Base-by-base conservation (phyloP, 2,329 filamentous ascomycete species). In the Pestalotiopsis sp. region DNA sequence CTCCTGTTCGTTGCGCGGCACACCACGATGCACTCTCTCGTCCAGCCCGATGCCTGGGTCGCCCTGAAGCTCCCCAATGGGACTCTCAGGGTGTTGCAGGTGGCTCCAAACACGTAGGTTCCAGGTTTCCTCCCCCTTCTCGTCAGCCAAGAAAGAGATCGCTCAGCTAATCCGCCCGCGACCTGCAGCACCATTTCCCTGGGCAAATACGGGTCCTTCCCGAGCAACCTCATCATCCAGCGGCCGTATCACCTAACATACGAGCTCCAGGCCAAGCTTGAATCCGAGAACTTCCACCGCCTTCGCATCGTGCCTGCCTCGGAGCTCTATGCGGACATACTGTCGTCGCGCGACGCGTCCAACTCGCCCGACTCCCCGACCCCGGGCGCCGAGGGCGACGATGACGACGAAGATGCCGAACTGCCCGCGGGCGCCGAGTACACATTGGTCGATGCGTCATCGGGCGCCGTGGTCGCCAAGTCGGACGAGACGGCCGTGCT, bases 151-250 rank as follows among this genome's bases (percentile, higher is more conserved):
- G 38, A 27, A 27, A 27, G 27, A n/a, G 57, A 13, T 36, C 11
- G 23, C 25, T 14, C 17, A 27, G 31, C 59, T 62, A 39, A 62
- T 36, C 59, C n/a, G 14, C 23, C 25, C 25, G 23, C 60, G 27
- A 41, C 41, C 20, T 63, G 52, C 74, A 98, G 95, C 56, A 93
- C 90, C 59, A 92, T 98, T 72, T 94, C 93, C 1, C 85, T 98
- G 41, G 94, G 94, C 68, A 98, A 98, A 88, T 97, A 96, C 79
- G 96, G 96, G 72, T 90, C 90, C 1, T 98, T 99, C 77, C 92
- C 93, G 17, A 90, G 93, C 66, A 98, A 98, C 77, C 88, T 96
- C 39, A 89, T 99, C 60, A 88, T 99, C 71, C 92, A 94, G n/a
- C 91, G 96, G 7, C 96, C 96, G 0, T 97, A 93, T 78, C 90